These are phyloP conservation scores for Tremella fuciformis DNA, from an alignment of 768 basidiomycete species.

Conservation along the genomic window DNA sequence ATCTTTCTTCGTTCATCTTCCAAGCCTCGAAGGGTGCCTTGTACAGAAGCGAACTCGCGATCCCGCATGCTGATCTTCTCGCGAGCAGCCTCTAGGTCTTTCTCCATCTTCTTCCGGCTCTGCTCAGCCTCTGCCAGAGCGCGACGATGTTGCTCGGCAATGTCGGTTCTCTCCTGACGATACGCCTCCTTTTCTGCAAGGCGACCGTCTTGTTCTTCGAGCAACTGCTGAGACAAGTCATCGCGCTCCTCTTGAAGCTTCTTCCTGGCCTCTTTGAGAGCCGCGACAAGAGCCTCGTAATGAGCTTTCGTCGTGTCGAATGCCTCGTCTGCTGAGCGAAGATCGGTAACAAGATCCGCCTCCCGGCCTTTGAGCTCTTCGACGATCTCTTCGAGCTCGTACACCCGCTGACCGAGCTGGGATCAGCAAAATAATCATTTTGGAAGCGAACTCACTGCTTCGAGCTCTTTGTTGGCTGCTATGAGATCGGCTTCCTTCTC, in stretches of 20 bases:
- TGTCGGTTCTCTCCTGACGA: slow-evolving; percentile 21
- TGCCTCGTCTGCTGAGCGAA: slow-evolving; percentile 51
- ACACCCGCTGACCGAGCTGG: slow-evolving; percentile 65
- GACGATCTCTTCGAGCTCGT: slow-evolving; percentile 79
- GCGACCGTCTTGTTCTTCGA: slow-evolving; percentile 20
- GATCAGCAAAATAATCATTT: background rate
- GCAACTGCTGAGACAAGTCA: slow-evolving; percentile 11
- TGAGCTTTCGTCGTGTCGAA: slow-evolving; percentile 61
- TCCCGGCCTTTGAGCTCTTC: slow-evolving; percentile 56
- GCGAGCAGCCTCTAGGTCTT: slow-evolving; percentile 47
- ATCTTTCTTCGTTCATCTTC: slow-evolving; percentile 74
- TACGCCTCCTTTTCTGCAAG: slow-evolving; percentile 16
- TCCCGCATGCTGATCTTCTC: slow-evolving; percentile 68
- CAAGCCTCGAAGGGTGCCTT: slow-evolving; percentile 65
- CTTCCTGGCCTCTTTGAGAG: slow-evolving; percentile 71
- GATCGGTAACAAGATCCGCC: slow-evolving; percentile 59
- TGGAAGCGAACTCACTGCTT: slow-evolving; percentile 57
- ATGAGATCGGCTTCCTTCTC: slow-evolving; percentile 77
- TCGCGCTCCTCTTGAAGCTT: slow-evolving; percentile 36
- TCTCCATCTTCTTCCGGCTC: slow-evolving; percentile 27
- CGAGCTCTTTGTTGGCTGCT: slow-evolving; percentile 69
- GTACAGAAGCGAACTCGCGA: slow-evolving; percentile 68
- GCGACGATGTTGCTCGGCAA: slow-evolving; percentile 24
- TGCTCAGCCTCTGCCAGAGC: slow-evolving; percentile 37
- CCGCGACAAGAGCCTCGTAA: slow-evolving; percentile 69